These are phyloP conservation scores for Fraxinus quadrangulata DNA, from an alignment of 257 asterid genomes.

Conservation along the genomic window DNA sequence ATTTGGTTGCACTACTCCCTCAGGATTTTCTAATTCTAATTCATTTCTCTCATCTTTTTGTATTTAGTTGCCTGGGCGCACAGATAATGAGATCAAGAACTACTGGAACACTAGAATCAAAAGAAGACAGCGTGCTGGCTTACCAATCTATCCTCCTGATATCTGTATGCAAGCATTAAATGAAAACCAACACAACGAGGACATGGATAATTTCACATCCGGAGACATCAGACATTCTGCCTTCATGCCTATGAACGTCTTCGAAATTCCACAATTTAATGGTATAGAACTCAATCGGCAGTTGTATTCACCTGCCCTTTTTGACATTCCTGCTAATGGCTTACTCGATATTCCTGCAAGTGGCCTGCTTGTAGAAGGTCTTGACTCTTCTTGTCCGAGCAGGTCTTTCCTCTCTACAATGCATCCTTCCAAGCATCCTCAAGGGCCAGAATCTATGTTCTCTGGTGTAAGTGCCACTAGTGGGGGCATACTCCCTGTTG, in stretches of 20 bases:
- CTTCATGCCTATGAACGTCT: slow-evolving; percentile 39
- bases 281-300: slow-evolving; percentile 44
- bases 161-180: slow-evolving; percentile 45
- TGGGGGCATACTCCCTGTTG: slow-evolving; percentile 25
- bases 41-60: slow-evolving; percentile 16
- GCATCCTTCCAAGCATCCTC: slow-evolving; percentile 58
- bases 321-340: slow-evolving; percentile 41
- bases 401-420: slow-evolving; percentile 33
- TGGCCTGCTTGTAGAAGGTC: slow-evolving; percentile 42
- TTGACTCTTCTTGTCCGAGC: slow-evolving; percentile 38
- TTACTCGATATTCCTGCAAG: slow-evolving; percentile 52
- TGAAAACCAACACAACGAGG: slow-evolving; percentile 49
- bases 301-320: slow-evolving; percentile 37
- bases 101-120: slow-evolving; percentile 86
- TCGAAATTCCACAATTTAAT: slow-evolving; percentile 55
- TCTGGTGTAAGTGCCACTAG: slow-evolving; percentile 30
- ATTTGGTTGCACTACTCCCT: background rate
- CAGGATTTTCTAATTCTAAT: slow-evolving; percentile 19
- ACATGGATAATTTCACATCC: slow-evolving; percentile 40
- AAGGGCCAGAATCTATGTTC: slow-evolving; percentile 41
- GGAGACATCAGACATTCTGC: slow-evolving; percentile 48
- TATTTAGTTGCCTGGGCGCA: slow-evolving; percentile 86
- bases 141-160: slow-evolving; percentile 73
- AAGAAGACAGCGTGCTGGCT: slow-evolving; percentile 77
- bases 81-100: slow-evolving; percentile 92